A percentile compares a stretch with the other conserved stretches of the same genome.
phyloP scores from a whole-genome alignment of 257 asterid genomes.

The Linaria vulgaris region DNA sequence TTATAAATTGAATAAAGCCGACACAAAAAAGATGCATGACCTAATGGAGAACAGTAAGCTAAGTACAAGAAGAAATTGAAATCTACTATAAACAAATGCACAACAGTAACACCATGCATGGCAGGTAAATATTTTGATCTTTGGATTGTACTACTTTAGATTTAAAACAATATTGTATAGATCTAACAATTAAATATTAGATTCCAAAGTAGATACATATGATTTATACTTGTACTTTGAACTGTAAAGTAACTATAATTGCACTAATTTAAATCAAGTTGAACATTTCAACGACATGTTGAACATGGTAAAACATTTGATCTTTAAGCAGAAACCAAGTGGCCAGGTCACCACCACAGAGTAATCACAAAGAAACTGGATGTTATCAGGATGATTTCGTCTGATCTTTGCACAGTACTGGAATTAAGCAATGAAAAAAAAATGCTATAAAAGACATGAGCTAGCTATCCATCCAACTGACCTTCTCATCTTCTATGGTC shows the following conservation, averaged over 20 bases:
- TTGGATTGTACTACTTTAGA: too few species aligned
- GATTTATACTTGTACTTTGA: not conserved
- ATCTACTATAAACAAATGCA: not conserved
- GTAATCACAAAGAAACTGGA: too few species aligned
- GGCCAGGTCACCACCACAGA: not conserved
- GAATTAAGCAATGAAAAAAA: not conserved
- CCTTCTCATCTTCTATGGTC: slow-evolving; percentile 5
- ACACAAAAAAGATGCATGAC: slow-evolving; percentile 22
- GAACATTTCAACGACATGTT: too few species aligned
- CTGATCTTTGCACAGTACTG: not conserved
- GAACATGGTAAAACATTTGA: slow-evolving; percentile 9
- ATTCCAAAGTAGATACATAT: slow-evolving; percentile 5
- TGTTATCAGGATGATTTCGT: too few species aligned
- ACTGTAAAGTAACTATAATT: not conserved
- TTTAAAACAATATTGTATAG: not conserved
- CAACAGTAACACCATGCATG: slow-evolving; percentile 32
- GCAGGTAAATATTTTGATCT: slow-evolving; percentile 5
- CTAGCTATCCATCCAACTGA: not conserved
- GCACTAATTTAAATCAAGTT: not conserved
- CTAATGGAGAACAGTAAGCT: slow-evolving; percentile 23
- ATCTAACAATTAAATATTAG: slow-evolving; percentile 5
- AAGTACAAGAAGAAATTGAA: not conserved
- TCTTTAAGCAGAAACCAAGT: slow-evolving; percentile 10
- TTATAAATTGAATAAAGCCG: slow-evolving; percentile 13
- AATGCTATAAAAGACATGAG: slow-evolving; percentile 3